Conservation (phyloP, 1,284 basidiomycete genomes). For the Pterula multifida region DNA sequence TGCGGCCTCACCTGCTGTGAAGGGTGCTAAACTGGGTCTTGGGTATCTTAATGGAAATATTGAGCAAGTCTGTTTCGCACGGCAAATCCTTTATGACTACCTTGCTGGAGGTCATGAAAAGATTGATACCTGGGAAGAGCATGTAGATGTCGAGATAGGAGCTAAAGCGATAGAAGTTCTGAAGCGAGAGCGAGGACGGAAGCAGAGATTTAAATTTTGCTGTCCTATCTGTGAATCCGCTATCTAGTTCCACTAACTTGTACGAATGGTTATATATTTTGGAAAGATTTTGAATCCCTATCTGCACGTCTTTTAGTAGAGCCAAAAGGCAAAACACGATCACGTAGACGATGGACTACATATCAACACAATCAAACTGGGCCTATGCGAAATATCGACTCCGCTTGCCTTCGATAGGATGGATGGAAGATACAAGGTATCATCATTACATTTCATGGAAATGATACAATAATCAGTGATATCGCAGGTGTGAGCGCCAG, state of each 20-base stretch:
- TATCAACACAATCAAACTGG: too few species aligned
- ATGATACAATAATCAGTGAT: too few species aligned
- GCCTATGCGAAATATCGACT: too few species aligned
- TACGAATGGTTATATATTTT: too few species aligned
- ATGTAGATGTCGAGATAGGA: slow-evolving; percentile 14
- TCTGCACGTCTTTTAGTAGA: too few species aligned
- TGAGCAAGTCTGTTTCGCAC: slow-evolving; percentile 24
- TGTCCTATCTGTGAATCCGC: neutral
- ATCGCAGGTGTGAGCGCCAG: too few species aligned
- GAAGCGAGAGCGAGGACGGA: neutral
- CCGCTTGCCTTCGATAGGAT: too few species aligned
- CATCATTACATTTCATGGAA: too few species aligned
- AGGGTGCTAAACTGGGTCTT: slow-evolving; percentile 20
- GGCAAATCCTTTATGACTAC: slow-evolving; percentile 25
- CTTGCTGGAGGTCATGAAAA: slow-evolving; percentile 13
- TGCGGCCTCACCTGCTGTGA: slow-evolving; percentile 36
- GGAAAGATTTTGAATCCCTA: too few species aligned
- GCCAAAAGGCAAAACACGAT: too few species aligned
- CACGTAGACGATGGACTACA: too few species aligned
- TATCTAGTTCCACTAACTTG: neutral
- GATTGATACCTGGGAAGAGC: slow-evolving; percentile 22
- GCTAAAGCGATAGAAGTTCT: neutral
- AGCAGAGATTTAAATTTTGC: neutral
- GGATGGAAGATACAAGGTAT: too few species aligned
- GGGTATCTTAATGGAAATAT: slow-evolving; percentile 36